These are phyloP conservation scores for Intubia oerlemansii DNA, from an alignment of 2,329 filamentous ascomycete genomes.

Conservation along the genomic window DNA sequence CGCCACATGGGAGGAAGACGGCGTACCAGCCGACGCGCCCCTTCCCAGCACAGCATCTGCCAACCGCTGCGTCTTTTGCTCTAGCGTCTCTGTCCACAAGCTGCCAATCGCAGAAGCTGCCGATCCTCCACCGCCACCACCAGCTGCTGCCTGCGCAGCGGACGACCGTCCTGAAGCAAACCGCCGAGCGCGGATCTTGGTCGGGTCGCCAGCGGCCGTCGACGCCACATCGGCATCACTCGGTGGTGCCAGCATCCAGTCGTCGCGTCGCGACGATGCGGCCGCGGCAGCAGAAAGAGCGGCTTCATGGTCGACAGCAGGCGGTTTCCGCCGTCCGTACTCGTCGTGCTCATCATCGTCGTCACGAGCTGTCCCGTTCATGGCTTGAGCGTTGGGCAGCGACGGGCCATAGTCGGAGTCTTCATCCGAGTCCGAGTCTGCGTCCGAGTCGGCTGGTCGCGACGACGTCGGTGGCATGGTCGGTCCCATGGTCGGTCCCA, in stretches of 20 bases:
- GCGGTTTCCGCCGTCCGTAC: too few relatives aligned
- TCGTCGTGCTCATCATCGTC: constrained; percentile 10
- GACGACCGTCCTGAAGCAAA: constrained; percentile 47
- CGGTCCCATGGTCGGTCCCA: constrained; percentile 7
- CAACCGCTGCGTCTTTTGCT: constrained; percentile 63
- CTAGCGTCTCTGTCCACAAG: constrained; percentile 82
- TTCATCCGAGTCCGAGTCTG: constrained; percentile 18
- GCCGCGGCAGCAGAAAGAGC: constrained; percentile 20
- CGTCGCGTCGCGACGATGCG: constrained; percentile 45
- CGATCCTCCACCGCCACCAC: constrained; percentile 12
- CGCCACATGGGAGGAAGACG: neutral
- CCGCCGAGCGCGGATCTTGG: constrained; percentile 59
- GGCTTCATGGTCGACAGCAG: constrained; percentile 15
- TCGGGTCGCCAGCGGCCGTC: constrained; percentile 48
- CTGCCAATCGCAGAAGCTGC: constrained; percentile 28
- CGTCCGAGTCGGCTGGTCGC: constrained; percentile 14
- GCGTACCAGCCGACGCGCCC: constrained; percentile 19
- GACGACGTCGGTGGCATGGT: constrained; percentile 11
- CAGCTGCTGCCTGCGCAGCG: constrained; percentile 9
- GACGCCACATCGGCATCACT: constrained; percentile 26
- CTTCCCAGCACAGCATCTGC: constrained; percentile 69
- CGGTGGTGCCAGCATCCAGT: constrained; percentile 65
- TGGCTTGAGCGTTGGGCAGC: constrained; percentile 22
- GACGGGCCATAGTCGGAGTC: constrained; percentile 39
- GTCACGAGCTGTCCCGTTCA: neutral